Conservation (phyloP, 1,284 basidiomycete genomes). For the Rhodotorula glutinis region DNA sequence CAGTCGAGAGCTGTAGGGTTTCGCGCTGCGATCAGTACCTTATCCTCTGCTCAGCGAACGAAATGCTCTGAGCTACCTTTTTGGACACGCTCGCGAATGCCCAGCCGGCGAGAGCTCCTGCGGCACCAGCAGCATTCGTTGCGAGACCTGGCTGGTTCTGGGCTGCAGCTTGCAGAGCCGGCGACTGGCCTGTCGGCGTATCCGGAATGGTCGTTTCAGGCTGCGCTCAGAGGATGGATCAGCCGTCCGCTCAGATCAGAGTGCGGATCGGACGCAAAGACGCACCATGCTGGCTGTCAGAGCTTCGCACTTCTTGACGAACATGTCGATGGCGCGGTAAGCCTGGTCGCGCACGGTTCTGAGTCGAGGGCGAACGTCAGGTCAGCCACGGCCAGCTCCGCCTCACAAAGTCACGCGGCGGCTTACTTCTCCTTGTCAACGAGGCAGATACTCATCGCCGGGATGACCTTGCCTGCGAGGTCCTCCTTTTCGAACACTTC, state of each 20-base stretch:
- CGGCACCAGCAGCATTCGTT: constrained; percentile 80
- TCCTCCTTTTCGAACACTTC: constrained; percentile 88
- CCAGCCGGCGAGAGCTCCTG: constrained; percentile 87
- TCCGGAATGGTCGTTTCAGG: constrained; percentile 61
- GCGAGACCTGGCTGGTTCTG: constrained; percentile 59
- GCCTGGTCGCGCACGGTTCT: constrained; percentile 89
- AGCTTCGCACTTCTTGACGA: constrained; percentile 75
- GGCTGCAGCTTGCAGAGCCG: constrained; percentile 31
- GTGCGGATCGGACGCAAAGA: neutral
- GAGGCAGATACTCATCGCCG: constrained; percentile 71
- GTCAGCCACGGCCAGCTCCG: too few species aligned
- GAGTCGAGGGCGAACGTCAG: neutral
- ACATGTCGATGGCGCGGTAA: constrained; percentile 83
- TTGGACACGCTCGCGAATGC: constrained; percentile 82
- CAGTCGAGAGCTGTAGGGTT: constrained; percentile 59
- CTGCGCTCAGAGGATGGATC: constrained; percentile 49
- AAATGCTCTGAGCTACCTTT: constrained; percentile 54
- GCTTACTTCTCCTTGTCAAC: constrained; percentile 68
- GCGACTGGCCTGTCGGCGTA: neutral
- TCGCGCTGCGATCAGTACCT: neutral
- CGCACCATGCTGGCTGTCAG: constrained; percentile 74
- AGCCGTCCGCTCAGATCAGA: neutral
- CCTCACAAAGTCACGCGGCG: too few species aligned
- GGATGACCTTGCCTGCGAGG: constrained; percentile 82
- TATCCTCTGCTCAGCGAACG: too few species aligned